Conservation (phyloP, 164 flowering plant genomes). For the Tetrastigma voinierianum region DNA sequence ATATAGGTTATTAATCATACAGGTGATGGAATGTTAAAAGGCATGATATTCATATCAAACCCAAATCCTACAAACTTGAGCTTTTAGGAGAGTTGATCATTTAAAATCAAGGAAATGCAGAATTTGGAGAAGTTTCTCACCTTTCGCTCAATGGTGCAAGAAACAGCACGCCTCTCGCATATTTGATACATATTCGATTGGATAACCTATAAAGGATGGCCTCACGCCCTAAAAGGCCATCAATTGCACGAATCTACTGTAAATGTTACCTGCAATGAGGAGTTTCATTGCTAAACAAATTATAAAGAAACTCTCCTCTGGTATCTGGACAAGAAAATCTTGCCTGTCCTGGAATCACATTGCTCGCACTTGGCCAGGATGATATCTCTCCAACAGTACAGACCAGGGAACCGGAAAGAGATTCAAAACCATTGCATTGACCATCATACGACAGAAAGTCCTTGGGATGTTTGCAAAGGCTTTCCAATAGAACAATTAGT, state of each 20-base stretch:
- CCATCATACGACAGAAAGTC: constrained; percentile 53
- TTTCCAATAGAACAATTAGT: constrained; percentile 75
- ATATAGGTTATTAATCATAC: background rate
- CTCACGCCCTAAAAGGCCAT: constrained; percentile 81
- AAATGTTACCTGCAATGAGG: constrained; percentile 74
- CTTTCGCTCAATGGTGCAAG: constrained; percentile 85
- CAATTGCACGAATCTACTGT: constrained; percentile 88
- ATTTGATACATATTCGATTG: constrained; percentile 53
- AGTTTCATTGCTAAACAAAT: constrained; percentile 2
- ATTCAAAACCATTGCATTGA: constrained; percentile 48
- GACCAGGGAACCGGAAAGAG: constrained; percentile 81
- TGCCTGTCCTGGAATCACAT: constrained; percentile 99
- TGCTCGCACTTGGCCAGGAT: constrained; percentile 98
- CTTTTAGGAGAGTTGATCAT: too few relatives aligned
- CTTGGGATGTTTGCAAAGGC: constrained; percentile 76
- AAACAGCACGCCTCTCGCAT: constrained; percentile 78
- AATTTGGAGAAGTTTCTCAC: constrained; percentile 34
- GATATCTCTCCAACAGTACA: constrained; percentile 99
- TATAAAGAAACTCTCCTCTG: background rate
- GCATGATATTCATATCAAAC: too few relatives aligned
- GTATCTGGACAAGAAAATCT: constrained; percentile 12
- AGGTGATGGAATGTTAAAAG: too few relatives aligned
- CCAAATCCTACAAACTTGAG: too few relatives aligned
- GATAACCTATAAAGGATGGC: constrained; percentile 76
- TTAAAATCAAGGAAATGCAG: too few relatives aligned